Evolutionary conservation across 2,329 filamentous ascomycete genomes (phyloP).

Genomic region (Phoma sp.): DNA sequence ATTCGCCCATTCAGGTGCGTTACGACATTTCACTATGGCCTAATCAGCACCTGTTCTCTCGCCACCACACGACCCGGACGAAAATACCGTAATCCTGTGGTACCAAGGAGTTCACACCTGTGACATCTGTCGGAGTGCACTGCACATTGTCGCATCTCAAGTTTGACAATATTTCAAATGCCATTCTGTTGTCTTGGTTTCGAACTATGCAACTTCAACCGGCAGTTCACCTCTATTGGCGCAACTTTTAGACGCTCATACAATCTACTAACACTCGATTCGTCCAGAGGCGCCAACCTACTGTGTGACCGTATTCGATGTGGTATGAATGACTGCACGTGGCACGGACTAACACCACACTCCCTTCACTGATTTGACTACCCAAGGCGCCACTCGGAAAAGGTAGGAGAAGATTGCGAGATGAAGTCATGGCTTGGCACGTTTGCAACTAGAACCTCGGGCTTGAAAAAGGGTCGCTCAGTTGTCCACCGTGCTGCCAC

Average conservation of each 20-base stretch:
- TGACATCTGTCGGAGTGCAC: not conserved
- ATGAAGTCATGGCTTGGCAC: conserved; percentile 2
- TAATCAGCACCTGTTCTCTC: not conserved
- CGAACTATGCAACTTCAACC: not conserved
- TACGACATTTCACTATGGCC: not conserved
- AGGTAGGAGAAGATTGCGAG: not conserved
- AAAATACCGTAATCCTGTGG: too few species aligned
- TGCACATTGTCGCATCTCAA: not conserved
- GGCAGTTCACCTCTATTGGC: too few species aligned
- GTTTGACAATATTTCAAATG: not conserved
- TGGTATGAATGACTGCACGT: not conserved
- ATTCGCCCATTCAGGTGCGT: not conserved
- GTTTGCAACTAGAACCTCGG: not conserved
- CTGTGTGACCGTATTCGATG: not conserved
- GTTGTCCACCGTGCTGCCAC: not conserved
- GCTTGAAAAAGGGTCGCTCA: not conserved
- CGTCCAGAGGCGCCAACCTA: not conserved
- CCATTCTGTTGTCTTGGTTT: not conserved
- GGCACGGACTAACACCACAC: not conserved
- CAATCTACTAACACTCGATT: not conserved
- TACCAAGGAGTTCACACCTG: not conserved
- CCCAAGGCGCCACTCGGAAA: not conserved
- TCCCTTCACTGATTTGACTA: not conserved
- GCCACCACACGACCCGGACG: not conserved
- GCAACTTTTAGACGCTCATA: not conserved